Evolutionary conservation across 345 rosid genomes (phyloP), one percentile per base, ranked within the genome.

Genomic region (Rhizophora apiculata): DNA sequence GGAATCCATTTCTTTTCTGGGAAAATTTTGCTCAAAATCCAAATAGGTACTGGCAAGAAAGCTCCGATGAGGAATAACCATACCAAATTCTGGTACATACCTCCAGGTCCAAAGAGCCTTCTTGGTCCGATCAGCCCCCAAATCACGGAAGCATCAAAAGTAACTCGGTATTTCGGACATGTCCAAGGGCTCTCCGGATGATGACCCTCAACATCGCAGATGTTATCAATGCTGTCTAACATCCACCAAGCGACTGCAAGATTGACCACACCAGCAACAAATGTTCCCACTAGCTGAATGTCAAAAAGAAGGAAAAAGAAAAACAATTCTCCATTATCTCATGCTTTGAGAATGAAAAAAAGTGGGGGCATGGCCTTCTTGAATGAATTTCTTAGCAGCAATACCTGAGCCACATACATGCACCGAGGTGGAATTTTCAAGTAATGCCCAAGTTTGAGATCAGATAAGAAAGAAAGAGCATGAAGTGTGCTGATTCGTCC

Each of bases 201-300:
- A 2, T 32, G 76, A 29, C 82, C 79, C 32, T 84, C 92, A 0
- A 89, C 75, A 62, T 96, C 98, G 5, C 99, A 96, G 54, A 96
- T 90, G 82, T 96, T 80, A 32, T 87, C 84, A 19, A 96, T 78
- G 82, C 76, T 83, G 62, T 90, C 99, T 70, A 96, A 71, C 99
- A 96, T 96, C 99, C 99, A 96, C 99, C 99, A 96, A 6, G 99
- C 99, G 60, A 96, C 99, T 43, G 84, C 96, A 6, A 96, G 89
- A 70, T 96, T 96, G 65, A 92, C 89, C 7, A 69, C 64, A 22
- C 97, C 97, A 1, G 99, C 80, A 21, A 90, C 90, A 4, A 96
- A 20, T 21, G 99, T 96, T 55, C 99, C 98, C 57, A 88, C 93
- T 43, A 96, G 80, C 99, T 90, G 77, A 57, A 43, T 3, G 48